phyloP scores from a whole-genome alignment of 176 grass and related monocot species.

The Alloteropsis semialata region DNA sequence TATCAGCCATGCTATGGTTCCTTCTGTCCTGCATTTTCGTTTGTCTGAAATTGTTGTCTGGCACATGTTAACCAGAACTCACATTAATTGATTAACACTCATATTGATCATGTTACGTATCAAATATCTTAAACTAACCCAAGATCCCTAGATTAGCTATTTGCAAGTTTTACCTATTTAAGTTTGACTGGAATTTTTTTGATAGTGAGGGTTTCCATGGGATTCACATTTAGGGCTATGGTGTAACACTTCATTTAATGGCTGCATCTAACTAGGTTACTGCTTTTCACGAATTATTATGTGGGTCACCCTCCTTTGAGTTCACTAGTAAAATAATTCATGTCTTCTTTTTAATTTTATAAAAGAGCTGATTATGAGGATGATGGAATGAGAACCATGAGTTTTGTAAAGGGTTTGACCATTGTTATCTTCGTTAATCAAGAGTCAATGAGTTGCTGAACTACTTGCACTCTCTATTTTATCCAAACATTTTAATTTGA shows the following conservation, averaged over 20 bases:
- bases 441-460: background rate
- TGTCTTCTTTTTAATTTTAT: slow-evolving; percentile 3
- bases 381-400: background rate
- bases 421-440: background rate
- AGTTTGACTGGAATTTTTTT: background rate
- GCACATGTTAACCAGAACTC: background rate
- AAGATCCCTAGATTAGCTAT: background rate
- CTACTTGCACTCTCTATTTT: background rate
- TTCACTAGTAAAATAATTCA: background rate
- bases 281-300: background rate
- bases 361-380: background rate
- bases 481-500: background rate
- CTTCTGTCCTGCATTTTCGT: background rate
- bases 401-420: background rate
- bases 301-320: background rate
- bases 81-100: background rate
- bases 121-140: background rate
- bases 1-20: background rate
- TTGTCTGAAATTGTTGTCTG: slow-evolving; percentile 11
- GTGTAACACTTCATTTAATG: background rate
- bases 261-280: background rate
- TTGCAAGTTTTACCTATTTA: background rate
- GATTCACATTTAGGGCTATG: background rate
- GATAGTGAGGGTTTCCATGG: background rate
- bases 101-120: background rate